Evolutionary conservation across 345 rosid species (phyloP), one percentile per base, ranked within the genome.

Genomic region (Populus ilicifolia): DNA sequence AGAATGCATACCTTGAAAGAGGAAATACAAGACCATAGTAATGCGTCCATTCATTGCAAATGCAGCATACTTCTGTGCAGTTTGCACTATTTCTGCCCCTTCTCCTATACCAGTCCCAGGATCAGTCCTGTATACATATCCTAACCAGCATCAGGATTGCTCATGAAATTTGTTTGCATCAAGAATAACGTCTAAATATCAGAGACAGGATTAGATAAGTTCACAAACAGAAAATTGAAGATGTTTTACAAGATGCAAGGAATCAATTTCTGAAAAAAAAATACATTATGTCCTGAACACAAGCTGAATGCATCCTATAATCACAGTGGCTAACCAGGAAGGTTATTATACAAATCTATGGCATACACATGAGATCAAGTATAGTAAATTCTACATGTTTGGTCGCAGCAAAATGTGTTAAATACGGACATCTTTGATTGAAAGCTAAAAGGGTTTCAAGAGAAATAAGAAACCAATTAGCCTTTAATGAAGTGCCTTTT

Each of bases 401-500:
- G 50, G 71, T 36, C 41, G 3, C 54, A 44, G 65, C 68, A 11
- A 23, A 59, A 36, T 6, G 44, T 2, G 59, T 6, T 21, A 21
- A 35, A 46, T 39, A 5, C 33, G 11, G 20, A 13, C 66, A 16
- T 71, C 29, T 73, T 50, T 67, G 8, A 6, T 43, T n/a, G 33
- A 39, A 14, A 25, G 25, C 61, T 8, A 13, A 39, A 12, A 9
- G 3, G 36, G 61, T 64, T 64, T 30, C 36, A 64, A 64, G 67
- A 21, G 38, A 39, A 6, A 5, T 9, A 16, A 73, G 43, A 69
- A 29, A 25, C 41, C 30, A 63, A 4, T n/a, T 62, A 10, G 38
- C n/a, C 61, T 76, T 54, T 54, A 39, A 6, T 41, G 56, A 65
- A 70, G 79, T 29, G 43, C 14, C 63, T 79, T 79, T 65, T 71